A percentile compares a stretch with the other conserved stretches of the same genome.
Conservation (phyloP, 176 grass and related monocot genomes). For the Eragrostis curvula region DNA sequence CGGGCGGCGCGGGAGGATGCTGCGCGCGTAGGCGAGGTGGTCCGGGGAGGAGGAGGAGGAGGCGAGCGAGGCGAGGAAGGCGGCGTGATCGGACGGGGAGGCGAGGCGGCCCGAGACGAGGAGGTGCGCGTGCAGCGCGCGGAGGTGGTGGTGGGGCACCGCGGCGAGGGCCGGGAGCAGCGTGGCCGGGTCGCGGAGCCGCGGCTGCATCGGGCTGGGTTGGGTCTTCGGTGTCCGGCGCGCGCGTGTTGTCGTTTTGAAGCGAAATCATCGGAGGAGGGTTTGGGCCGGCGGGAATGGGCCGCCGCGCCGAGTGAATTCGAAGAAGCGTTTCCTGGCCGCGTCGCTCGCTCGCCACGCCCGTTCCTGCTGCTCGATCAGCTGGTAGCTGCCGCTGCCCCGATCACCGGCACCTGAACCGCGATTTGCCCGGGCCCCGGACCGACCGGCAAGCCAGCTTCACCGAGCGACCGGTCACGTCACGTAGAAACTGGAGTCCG, state of each 20-base stretch:
- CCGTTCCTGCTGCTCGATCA: not conserved
- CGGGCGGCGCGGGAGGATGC: conserved; percentile 46
- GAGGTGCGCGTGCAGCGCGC: conserved; percentile 66
- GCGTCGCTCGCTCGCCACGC: not conserved
- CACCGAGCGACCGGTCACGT: too few species aligned
- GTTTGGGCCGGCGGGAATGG: not conserved
- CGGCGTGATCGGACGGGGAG: conserved; percentile 25
- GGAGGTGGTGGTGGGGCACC: conserved; percentile 26
- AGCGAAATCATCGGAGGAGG: not conserved
- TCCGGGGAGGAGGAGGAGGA: conserved; percentile 39
- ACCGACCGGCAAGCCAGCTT: too few species aligned
- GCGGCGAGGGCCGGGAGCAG: conserved; percentile 41
- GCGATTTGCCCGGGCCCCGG: too few species aligned
- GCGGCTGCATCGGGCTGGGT: conserved; percentile 1
- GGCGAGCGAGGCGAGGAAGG: conserved; percentile 48
- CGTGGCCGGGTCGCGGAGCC: conserved; percentile 9
- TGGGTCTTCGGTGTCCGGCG: not conserved
- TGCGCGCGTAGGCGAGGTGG: conserved; percentile 54
- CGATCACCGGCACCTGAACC: too few species aligned
- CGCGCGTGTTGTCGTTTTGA: not conserved
- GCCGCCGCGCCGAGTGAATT: not conserved
- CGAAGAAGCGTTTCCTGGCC: not conserved
- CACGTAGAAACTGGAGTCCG: too few species aligned
- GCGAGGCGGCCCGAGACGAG: conserved; percentile 54
- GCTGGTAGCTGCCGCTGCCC: too few species aligned